Evolutionary conservation across 805 yeast genomes (phyloP), one percentile per base, ranked within the genome.

Genomic region (Yamadazyma insecticola): DNA sequence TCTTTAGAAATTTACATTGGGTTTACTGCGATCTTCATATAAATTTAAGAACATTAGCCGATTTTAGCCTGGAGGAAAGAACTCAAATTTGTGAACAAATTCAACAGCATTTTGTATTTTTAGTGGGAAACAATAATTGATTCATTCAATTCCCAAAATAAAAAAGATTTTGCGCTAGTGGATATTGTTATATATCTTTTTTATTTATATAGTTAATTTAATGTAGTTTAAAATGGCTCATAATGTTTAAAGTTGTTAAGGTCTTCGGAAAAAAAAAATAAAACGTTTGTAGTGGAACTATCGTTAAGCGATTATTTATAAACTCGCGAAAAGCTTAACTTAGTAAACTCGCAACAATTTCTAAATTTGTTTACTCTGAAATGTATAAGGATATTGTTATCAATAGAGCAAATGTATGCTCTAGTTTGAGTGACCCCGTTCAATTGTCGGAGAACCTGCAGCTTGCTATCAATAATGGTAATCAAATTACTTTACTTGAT

Each of bases 391-490:
- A 36, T 21, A 26, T 39, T 6, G 30, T 30, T 11, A 24, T 41
- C 8, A 18, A 18, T 10, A 31, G 45, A 20, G 31, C 36, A 15
- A 9, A 17, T 6, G 36, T 39, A 5, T 21, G 30, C 5, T 29
- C 39, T 15, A 28, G 28, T 14, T n/a, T 23, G 5, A 23, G 37
- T 21, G 45, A 47, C 13, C 66, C 70, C 3, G 45, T 57, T 9
- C 60, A 57, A 36, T 50, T 59, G 46, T 60, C 69, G 1, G 50
- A 44, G 6, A 60, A 63, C 32, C 47, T 34, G 38, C 68, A 63
- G 39, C 32, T 62, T 22, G 59, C 68, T 5, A 47, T 65, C 20
- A 64, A 63, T 38, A 49, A 47, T 24, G 55, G 57, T 5, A 48
- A 40, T 14, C 60, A 57, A 14, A 28, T 65, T 19, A 51, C 60